Conservation (phyloP, 2,329 filamentous ascomycete species). For the Neofusicoccum umdonicola region DNA sequence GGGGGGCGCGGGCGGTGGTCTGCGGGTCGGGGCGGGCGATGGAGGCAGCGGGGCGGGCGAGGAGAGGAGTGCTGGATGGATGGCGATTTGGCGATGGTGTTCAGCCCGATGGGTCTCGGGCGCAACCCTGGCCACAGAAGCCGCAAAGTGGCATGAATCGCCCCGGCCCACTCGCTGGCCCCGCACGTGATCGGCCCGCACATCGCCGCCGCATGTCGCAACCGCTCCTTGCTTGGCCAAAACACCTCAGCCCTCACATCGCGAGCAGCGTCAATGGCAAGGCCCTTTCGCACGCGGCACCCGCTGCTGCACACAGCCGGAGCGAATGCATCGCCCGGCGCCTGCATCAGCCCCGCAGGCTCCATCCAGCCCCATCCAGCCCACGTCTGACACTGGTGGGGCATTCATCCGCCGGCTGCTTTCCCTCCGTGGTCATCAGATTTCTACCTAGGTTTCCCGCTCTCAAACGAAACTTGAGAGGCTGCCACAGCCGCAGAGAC, state of each 20-base stretch:
- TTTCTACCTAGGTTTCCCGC: background rate
- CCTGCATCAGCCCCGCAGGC: background rate
- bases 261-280: background rate
- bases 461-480: too few relatives aligned
- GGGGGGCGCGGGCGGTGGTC: background rate
- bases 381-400: background rate
- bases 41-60: background rate
- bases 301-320: background rate
- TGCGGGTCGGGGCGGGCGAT: background rate
- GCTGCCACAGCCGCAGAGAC: too few relatives aligned
- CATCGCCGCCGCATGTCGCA: background rate
- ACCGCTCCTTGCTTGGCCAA: background rate
- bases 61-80: background rate
- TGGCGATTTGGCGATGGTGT: constrained; percentile 11
- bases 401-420: background rate
- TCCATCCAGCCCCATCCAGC: background rate
- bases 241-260: background rate
- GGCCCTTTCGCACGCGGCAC: background rate
- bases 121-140: background rate
- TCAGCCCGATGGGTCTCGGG: constrained; percentile 9
- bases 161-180: background rate
- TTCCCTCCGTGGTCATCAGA: background rate
- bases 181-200: constrained; percentile 10
- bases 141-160: constrained; percentile 17
- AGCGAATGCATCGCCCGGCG: background rate